phyloP scores from a whole-genome alignment of 2,329 filamentous ascomycete species.

The Alternaria infectoria region DNA sequence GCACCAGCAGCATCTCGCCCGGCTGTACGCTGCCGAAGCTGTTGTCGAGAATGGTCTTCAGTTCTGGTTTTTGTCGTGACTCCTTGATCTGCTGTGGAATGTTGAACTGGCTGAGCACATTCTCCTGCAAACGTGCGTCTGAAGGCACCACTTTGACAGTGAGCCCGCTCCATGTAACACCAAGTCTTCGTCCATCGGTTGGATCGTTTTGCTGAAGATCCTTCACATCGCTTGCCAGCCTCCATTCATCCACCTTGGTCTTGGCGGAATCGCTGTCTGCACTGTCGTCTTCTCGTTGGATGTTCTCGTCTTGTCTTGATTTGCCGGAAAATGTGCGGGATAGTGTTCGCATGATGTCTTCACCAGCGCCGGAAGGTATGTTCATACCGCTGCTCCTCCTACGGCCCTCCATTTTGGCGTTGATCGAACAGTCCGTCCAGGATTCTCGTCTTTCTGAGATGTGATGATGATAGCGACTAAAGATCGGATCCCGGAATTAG shows the following conservation, averaged over 20 bases:
- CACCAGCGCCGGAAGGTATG: slow-evolving; percentile 12
- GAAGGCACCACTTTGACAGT: slow-evolving; percentile 73
- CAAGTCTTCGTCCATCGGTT: slow-evolving; percentile 41
- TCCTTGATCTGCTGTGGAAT: slow-evolving; percentile 49
- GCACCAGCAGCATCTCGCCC: slow-evolving; percentile 75
- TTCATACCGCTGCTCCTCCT: slow-evolving; percentile 1
- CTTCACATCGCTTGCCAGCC: slow-evolving; percentile 28
- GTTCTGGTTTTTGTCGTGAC: slow-evolving; percentile 53
- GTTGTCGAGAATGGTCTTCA: slow-evolving; percentile 66
- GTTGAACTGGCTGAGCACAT: slow-evolving; percentile 60
- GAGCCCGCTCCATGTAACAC: slow-evolving; percentile 75
- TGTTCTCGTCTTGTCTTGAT: slow-evolving; percentile 15
- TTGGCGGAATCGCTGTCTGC: slow-evolving; percentile 16
- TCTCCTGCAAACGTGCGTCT: slow-evolving; percentile 67
- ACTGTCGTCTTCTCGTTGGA: slow-evolving; percentile 5
- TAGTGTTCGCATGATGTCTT: slow-evolving; percentile 19
- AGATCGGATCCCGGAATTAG: not conserved
- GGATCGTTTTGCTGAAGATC: slow-evolving; percentile 23
- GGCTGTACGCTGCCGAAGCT: slow-evolving; percentile 70
- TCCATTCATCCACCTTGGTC: slow-evolving; percentile 30
- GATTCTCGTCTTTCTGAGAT: not conserved
- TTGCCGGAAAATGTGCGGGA: slow-evolving; percentile 27
- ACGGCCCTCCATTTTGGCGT: not conserved
- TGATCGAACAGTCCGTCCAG: not conserved
- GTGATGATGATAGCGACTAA: not conserved